Conservation (phyloP, 495 filamentous ascomycete species). For the Chaetomium cochliodes region DNA sequence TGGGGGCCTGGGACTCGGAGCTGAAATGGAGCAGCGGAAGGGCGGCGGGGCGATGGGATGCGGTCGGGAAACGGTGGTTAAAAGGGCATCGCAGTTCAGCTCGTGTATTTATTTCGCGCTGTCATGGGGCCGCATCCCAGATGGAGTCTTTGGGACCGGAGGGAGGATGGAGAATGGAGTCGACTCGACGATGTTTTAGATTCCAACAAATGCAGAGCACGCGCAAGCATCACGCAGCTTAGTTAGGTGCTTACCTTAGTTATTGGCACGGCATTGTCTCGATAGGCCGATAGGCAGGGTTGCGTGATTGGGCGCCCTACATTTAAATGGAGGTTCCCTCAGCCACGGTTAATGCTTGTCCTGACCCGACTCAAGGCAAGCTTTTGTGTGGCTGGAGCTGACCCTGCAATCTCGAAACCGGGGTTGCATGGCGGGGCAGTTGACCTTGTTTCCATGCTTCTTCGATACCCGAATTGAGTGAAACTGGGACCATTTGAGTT, state of each 20-base stretch:
- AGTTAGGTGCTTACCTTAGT: constrained; percentile 6
- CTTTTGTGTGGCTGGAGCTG: constrained; percentile 23
- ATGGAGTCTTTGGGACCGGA: background rate
- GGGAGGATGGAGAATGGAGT: background rate
- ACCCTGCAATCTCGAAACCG: background rate
- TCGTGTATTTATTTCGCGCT: background rate
- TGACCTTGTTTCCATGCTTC: too few species aligned
- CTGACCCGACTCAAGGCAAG: background rate
- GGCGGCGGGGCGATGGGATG: background rate
- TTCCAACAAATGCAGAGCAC: background rate
- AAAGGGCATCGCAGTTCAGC: background rate
- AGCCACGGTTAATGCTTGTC: constrained; percentile 17
- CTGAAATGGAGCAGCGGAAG: background rate
- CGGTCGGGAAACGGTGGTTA: background rate
- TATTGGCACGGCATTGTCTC: constrained; percentile 16
- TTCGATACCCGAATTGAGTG: background rate
- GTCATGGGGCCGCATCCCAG: background rate
- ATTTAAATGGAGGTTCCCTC: background rate
- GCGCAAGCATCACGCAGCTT: background rate
- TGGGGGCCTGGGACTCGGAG: background rate
- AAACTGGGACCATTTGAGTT: constrained; percentile 2
- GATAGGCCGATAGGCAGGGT: constrained; percentile 20
- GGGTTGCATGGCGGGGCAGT: constrained; percentile 18
- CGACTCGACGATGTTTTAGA: constrained; percentile 2
- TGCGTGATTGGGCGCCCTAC: constrained; percentile 7